Percentiles rank a stretch among this genome's conserved stretches.
Evolutionary conservation across 2,329 filamentous ascomycete species (phyloP).

Genomic region (Tympanopsis confertula): DNA sequence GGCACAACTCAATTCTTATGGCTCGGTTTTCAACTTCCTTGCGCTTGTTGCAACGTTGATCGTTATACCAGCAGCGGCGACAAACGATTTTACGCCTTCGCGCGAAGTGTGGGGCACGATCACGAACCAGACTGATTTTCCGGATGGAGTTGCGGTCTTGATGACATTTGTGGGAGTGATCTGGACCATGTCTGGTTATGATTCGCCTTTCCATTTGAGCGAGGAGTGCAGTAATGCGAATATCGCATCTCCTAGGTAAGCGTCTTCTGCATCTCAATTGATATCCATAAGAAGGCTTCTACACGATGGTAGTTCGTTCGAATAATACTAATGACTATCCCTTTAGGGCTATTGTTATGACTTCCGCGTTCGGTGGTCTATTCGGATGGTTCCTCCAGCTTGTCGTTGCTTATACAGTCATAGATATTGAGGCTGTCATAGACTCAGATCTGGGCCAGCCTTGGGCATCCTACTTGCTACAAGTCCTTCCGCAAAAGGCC

Average conservation of each 20-base stretch:
- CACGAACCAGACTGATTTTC: slow-evolving; percentile 55
- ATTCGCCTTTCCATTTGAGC: slow-evolving; percentile 60
- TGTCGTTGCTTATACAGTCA: slow-evolving; percentile 61
- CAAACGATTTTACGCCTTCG: slow-evolving; percentile 37
- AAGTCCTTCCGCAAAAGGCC: slow-evolving; percentile 47
- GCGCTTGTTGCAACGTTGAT: slow-evolving; percentile 56
- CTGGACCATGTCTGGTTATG: slow-evolving; percentile 59
- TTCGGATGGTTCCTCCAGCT: slow-evolving; percentile 66
- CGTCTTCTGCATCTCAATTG: too few species aligned
- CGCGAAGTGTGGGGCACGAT: slow-evolving; percentile 54
- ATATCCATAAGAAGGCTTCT: too few species aligned
- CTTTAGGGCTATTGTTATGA: slow-evolving; percentile 57
- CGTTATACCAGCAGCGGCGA: slow-evolving; percentile 48
- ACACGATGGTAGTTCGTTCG: too few species aligned
- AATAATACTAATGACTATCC: too few species aligned
- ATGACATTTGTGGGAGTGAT: slow-evolving; percentile 64
- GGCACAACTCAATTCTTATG: slow-evolving; percentile 57
- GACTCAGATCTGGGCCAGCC: slow-evolving; percentile 55
- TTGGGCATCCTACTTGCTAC: slow-evolving; percentile 58
- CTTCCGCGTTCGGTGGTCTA: slow-evolving; percentile 51
- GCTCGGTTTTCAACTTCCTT: slow-evolving; percentile 61
- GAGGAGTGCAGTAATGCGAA: slow-evolving; percentile 68
- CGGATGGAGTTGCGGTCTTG: slow-evolving; percentile 53
- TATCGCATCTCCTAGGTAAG: slow-evolving; percentile 57
- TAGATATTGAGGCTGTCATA: slow-evolving; percentile 46